Conservation (phyloP, 768 basidiomycete genomes). For the Nevesoporus exiguus region DNA sequence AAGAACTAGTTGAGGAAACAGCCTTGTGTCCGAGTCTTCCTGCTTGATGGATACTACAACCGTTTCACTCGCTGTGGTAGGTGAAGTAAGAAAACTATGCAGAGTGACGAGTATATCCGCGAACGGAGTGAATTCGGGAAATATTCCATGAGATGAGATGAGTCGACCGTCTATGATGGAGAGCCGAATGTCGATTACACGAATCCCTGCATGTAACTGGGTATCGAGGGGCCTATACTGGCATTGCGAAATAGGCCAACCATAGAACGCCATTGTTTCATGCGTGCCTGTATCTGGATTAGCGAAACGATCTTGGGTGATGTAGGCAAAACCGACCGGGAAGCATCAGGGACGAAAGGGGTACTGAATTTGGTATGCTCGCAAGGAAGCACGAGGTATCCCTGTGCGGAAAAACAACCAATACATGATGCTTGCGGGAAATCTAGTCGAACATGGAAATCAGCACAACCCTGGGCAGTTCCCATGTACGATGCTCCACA, state of each 20-base stretch:
- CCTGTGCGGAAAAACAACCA: conserved; percentile 61
- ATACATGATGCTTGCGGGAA: conserved; percentile 39
- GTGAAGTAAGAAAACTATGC: conserved; percentile 59
- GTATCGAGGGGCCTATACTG: conserved; percentile 60
- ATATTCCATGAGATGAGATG: conserved; percentile 77
- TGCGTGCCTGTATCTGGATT: conserved; percentile 9
- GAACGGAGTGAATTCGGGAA: conserved; percentile 69
- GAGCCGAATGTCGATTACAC: conserved; percentile 79
- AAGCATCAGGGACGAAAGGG: conserved; percentile 71
- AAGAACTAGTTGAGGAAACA: conserved; percentile 65
- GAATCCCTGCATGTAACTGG: conserved; percentile 76
- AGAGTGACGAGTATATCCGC: conserved; percentile 58
- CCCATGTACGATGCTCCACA: conserved; percentile 29
- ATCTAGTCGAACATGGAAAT: conserved; percentile 35
- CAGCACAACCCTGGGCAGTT: conserved; percentile 1
- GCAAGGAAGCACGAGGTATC: conserved; percentile 55
- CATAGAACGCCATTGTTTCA: conserved; percentile 67
- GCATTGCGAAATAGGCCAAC: conserved; percentile 86
- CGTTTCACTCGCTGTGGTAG: conserved; percentile 60
- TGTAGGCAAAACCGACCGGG: conserved; percentile 57
- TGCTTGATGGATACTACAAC: conserved; percentile 88
- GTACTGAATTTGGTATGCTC: conserved; percentile 60
- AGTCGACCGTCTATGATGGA: conserved; percentile 60
- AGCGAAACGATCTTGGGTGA: conserved; percentile 18
- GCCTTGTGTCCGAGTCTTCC: conserved; percentile 56